A percentile compares a stretch with the other conserved stretches of the same genome.
phyloP scores from a whole-genome alignment of 768 basidiomycete species.

The Termitomyces sp. region DNA sequence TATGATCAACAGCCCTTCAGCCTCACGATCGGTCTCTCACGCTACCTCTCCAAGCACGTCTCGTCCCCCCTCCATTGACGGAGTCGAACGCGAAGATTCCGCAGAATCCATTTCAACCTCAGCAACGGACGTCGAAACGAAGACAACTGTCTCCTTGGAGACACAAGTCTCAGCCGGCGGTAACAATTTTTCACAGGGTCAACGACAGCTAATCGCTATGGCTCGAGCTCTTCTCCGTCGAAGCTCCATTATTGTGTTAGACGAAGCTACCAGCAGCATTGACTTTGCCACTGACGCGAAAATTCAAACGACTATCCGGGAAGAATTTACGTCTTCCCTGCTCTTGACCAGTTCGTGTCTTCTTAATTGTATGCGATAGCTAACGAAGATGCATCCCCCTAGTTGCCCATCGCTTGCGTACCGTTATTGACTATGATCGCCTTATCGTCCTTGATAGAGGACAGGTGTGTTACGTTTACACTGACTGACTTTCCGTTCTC shows the following conservation, averaged over 20 bases:
- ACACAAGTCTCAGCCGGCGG: conserved; percentile 84
- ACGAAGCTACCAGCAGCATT: conserved; percentile 83
- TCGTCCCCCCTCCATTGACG: conserved; percentile 33
- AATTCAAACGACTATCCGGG: conserved; percentile 83
- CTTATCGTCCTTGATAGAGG: conserved; percentile 78
- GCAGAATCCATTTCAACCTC: conserved; percentile 36
- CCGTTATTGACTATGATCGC: conserved; percentile 77
- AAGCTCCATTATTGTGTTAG: conserved; percentile 70
- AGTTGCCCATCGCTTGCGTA: conserved; percentile 73
- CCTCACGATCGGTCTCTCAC: conserved; percentile 41
- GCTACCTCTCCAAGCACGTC: conserved; percentile 42
- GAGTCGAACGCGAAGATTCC: conserved; percentile 31
- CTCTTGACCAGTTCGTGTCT: conserved; percentile 59
- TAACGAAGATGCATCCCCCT: background rate
- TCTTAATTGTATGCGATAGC: background rate
- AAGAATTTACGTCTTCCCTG: conserved; percentile 74
- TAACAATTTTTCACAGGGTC: conserved; percentile 89
- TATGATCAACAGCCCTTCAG: conserved; percentile 50
- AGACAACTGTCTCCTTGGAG: conserved; percentile 57
- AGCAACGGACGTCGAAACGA: conserved; percentile 50
- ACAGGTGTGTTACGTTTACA: conserved; percentile 23
- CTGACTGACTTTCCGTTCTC: background rate
- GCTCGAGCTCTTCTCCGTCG: conserved; percentile 71
- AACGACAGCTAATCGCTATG: conserved; percentile 84
- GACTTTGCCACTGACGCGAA: conserved; percentile 87